Evolutionary conservation across 2,329 filamentous ascomycete species (phyloP).

Genomic region (Talaromyces albobiverticillius): DNA sequence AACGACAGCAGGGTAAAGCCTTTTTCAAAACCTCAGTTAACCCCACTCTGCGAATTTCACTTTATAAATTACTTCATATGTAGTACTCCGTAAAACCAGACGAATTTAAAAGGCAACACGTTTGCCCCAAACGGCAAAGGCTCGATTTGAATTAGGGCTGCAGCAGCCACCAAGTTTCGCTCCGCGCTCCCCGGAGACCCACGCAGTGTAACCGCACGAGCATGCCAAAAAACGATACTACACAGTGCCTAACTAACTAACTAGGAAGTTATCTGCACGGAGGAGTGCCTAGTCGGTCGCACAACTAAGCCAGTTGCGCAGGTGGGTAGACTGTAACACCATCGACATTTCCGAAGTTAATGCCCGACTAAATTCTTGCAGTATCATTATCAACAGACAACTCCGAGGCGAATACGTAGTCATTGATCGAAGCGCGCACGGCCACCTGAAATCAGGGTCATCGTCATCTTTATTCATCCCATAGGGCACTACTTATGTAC

Average conservation of each 20-base stretch:
- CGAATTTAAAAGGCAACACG: too few species aligned
- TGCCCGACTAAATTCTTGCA: too few species aligned
- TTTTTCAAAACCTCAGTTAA: too few species aligned
- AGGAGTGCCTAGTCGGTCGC: too few species aligned
- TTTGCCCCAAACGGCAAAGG: not conserved
- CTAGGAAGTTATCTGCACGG: not conserved
- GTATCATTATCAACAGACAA: not conserved
- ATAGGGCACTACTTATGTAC: too few species aligned
- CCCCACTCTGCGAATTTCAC: too few species aligned
- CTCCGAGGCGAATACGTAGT: not conserved
- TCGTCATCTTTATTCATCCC: not conserved
- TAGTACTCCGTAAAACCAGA: too few species aligned
- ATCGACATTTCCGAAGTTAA: too few species aligned
- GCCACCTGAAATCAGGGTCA: not conserved
- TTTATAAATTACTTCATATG: too few species aligned
- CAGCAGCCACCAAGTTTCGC: constrained; percentile 9
- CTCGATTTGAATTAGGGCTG: constrained; percentile 16
- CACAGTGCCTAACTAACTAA: not conserved
- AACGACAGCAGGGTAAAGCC: too few species aligned
- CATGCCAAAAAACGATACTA: not conserved
- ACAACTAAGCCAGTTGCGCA: too few species aligned
- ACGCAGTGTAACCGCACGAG: not conserved
- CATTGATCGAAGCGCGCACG: not conserved
- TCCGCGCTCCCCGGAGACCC: constrained; percentile 11
- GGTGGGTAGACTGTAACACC: too few species aligned